These are phyloP conservation scores for Vachellia collinsii DNA, from an alignment of 306 rosid genomes.

Conservation along the genomic window DNA sequence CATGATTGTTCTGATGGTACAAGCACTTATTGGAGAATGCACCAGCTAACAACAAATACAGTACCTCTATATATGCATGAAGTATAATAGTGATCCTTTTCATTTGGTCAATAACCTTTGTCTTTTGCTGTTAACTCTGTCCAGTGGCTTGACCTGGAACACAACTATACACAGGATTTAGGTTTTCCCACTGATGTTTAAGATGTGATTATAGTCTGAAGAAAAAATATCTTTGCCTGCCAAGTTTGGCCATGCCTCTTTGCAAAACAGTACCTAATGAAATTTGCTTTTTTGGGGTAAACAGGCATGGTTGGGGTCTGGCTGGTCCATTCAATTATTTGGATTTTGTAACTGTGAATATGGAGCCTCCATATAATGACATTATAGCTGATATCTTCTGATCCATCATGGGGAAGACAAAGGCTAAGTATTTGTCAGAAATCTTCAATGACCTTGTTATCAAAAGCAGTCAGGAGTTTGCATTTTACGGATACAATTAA, in stretches of 20 bases:
- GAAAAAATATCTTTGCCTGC: conserved; percentile 41
- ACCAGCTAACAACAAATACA: conserved; percentile 36
- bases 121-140: conserved; percentile 45
- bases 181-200: conserved; percentile 32
- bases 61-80: neutral
- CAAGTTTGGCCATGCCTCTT: conserved; percentile 32
- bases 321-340: conserved; percentile 32
- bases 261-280: conserved; percentile 33
- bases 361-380: conserved; percentile 29
- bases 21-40: conserved; percentile 29
- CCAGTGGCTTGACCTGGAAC: conserved; percentile 21
- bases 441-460: conserved; percentile 27
- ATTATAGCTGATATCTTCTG: conserved; percentile 19
- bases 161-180: conserved; percentile 8
- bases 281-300: conserved; percentile 43
- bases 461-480: conserved; percentile 4
- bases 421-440: conserved; percentile 29
- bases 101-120: conserved; percentile 20
- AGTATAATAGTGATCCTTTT: conserved; percentile 42
- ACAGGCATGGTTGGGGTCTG: conserved; percentile 37
- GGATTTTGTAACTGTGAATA: conserved; percentile 32
- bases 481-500: conserved; percentile 10
- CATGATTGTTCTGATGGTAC: conserved; percentile 30
- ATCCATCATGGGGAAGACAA: conserved; percentile 23
- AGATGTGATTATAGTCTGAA: conserved; percentile 38